Evolutionary conservation across 2,329 filamentous ascomycete species (phyloP).

Genomic region (Fusarium albosuccineum): DNA sequence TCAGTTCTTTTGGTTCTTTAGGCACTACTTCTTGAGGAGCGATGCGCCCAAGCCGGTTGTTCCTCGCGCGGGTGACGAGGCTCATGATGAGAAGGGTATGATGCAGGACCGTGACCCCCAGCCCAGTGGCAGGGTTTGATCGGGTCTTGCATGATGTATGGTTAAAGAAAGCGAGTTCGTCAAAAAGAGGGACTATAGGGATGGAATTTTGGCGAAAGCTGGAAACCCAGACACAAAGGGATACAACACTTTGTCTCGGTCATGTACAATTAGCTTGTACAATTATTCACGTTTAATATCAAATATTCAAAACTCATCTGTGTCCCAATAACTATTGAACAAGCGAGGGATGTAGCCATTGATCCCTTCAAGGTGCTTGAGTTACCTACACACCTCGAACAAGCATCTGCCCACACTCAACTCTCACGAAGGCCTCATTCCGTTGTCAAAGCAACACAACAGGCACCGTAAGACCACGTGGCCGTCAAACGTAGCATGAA

Average conservation of each 20-base stretch:
- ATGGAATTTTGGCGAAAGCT: neutral
- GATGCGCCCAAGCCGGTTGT: conserved; percentile 31
- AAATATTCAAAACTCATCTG: too few relatives aligned
- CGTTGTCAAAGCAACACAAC: neutral
- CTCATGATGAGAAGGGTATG: conserved; percentile 26
- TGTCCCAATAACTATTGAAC: too few relatives aligned
- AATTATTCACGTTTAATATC: too few relatives aligned
- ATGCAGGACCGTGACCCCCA: conserved; percentile 32
- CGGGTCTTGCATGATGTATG: neutral
- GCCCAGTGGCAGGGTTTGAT: conserved; percentile 31
- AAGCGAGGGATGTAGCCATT: too few relatives aligned
- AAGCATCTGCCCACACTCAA: too few relatives aligned
- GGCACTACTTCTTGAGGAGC: conserved; percentile 36
- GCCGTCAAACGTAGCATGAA: conserved; percentile 27
- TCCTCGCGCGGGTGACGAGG: conserved; percentile 35
- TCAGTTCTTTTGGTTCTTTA: conserved; percentile 44
- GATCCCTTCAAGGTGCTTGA: too few relatives aligned
- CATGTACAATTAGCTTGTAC: too few relatives aligned
- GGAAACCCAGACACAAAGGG: neutral
- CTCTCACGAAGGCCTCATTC: neutral
- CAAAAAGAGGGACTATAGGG: neutral
- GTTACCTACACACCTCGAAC: too few relatives aligned
- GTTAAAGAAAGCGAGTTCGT: neutral
- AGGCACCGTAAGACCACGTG: conserved; percentile 22
- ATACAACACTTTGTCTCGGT: neutral